Evolutionary conservation across 768 basidiomycete genomes (phyloP), one percentile per base, ranked within the genome.

Genomic region (Amanita rubescens): DNA sequence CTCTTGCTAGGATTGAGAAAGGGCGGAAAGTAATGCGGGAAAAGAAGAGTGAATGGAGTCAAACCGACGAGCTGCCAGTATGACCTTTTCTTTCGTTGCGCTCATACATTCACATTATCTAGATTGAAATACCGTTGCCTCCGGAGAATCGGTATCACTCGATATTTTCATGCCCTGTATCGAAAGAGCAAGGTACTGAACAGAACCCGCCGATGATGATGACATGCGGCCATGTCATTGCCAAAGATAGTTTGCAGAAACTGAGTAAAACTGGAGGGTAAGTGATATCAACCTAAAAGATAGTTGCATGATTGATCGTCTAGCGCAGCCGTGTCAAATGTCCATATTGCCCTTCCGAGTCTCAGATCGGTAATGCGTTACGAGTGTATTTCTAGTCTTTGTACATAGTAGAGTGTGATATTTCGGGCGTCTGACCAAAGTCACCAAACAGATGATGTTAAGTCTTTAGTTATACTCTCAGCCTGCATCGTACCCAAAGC

Each of bases 161-260:
- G 1, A 87, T 98, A 54, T 98, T 99, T 67, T 85, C 93, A 44
- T 99, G 96, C 67, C 91, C 96, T 0, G 96, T 99, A 19, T 95
- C 93, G 8, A 98, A 97, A 69, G 95, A 98, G 62, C 95, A 96
- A 69, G 85, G 93, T 20, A 94, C 90, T 3, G 87, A 91, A 49
- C 68, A 77, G 54, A 99, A 99, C 66, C 96, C 94, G 8, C 95
- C 96, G 0, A 96, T 96, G 92, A 94, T 97, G 89, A 87, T 99
- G 77, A 71, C 74, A 3, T 98, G 96, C 65, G 96, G 95, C 2
- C 96, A 99, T 69, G 94, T 96, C 34, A 85, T 99, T 42, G 86
- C 91, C 1, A 87, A 87, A 65, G 95, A 97, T 62, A 95, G 90
- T 66, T 71, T 98, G 58, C 81, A 82, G 58, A 91, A 94, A 66